phyloP scores from a whole-genome alignment of 257 asterid genomes.

The Fraxinus quadrangulata region DNA sequence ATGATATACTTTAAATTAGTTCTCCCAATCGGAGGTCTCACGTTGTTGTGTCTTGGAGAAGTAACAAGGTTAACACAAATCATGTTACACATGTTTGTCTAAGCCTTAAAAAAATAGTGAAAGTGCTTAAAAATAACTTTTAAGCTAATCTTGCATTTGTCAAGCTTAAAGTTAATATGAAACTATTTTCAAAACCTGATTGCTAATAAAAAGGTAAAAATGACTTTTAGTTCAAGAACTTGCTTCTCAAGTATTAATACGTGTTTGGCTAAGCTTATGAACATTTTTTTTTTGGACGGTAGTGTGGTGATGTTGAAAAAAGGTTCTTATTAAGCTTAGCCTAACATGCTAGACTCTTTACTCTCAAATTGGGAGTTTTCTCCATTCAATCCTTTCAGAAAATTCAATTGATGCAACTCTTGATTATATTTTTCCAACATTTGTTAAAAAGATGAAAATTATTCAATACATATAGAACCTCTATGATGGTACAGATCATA shows the following conservation, averaged over 20 bases:
- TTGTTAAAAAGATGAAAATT: conserved; percentile 15
- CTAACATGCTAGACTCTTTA: too few relatives aligned
- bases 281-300: too few relatives aligned
- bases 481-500: too few relatives aligned
- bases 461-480: conserved; percentile 7
- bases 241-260: not conserved
- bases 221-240: not conserved
- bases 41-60: not conserved
- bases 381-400: not conserved
- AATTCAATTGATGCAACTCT: not conserved
- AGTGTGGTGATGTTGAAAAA: not conserved
- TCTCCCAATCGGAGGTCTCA: not conserved
- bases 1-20: not conserved
- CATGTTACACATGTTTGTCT: not conserved
- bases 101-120: not conserved
- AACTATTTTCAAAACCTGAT: not conserved
- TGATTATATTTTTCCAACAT: conserved; percentile 9
- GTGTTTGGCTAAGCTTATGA: not conserved
- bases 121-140: not conserved
- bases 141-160: not conserved
- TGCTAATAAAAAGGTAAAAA: too few relatives aligned
- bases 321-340: too few relatives aligned
- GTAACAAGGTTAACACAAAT: not conserved
- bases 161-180: not conserved
- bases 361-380: not conserved